Percentiles rank a stretch among this genome's conserved stretches.
These are phyloP conservation scores for Microglena sp. DNA, from an alignment of 139 green algal genomes.

Conservation along the genomic window DNA sequence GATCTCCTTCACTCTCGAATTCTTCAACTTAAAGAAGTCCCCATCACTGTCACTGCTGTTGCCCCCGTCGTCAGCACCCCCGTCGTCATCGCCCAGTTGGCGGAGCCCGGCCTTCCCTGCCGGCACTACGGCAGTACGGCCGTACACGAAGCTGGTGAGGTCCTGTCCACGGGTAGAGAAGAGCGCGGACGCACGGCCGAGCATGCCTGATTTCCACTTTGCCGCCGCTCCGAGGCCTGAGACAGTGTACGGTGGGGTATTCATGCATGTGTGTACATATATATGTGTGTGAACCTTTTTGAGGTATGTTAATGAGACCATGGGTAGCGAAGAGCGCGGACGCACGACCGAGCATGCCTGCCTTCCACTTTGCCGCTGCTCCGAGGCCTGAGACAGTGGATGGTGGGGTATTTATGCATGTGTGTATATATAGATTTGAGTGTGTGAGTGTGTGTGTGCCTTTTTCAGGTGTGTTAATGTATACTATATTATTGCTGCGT, in stretches of 20 bases:
- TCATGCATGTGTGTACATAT: too few relatives aligned
- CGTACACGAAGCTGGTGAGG: constrained; percentile 38
- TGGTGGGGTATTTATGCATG: too few relatives aligned
- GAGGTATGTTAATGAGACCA: too few relatives aligned
- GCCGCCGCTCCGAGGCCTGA: constrained; percentile 30
- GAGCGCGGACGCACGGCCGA: constrained; percentile 13
- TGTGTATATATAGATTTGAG: too few relatives aligned
- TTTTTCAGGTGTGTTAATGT: too few relatives aligned
- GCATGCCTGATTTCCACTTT: constrained; percentile 28
- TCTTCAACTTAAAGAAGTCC: constrained; percentile 31
- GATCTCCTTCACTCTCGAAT: background rate
- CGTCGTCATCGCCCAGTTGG: constrained; percentile 2
- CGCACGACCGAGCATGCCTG: constrained; percentile 6
- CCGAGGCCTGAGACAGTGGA: constrained; percentile 21
- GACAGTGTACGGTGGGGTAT: background rate
- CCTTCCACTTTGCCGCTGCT: constrained; percentile 32
- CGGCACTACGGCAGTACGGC: constrained; percentile 1
- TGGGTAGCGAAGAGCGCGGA: constrained; percentile 19
- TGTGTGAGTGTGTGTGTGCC: too few relatives aligned
- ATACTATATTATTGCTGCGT: too few relatives aligned
- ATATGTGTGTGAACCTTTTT: too few relatives aligned
- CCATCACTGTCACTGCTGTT: constrained; percentile 27
- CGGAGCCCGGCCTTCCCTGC: background rate
- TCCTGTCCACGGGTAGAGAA: constrained; percentile 28
- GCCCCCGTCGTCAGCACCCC: constrained; percentile 8